Evolutionary conservation across 2,329 filamentous ascomycete genomes (phyloP), one percentile per base, ranked within the genome.

Genomic region (Metarhizium guizhouense): DNA sequence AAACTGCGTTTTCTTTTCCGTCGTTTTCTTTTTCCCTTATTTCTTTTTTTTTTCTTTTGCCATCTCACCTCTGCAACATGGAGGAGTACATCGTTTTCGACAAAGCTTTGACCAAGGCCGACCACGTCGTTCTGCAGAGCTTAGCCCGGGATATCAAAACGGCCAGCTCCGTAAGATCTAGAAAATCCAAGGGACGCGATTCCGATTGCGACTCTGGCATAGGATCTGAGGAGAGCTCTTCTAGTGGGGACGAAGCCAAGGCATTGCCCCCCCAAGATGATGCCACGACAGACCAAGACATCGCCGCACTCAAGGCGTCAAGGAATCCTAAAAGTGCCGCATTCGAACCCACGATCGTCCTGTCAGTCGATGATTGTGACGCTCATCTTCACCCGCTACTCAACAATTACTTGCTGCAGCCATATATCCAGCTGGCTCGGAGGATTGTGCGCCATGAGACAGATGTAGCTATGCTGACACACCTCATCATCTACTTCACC

Each of bases 391-490:
- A 70, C 13, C 64, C 65, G 1, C 68, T 72, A 5, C 57, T 81
- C 49, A 71, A 79, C 64, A 69, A 70, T 45, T 76, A 77, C 58
- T 30, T 86, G 2, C 70, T 89, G 18, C 72, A 76, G 45, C 81
- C 84, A 0, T 90, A 88, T 66, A 72, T 84, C 51, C 67, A 70
- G 14, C 70, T 77, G 64, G 86, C 81, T 1, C 74, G 74, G 47
- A 69, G 66, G 2, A 68, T 85, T 25, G 84, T 87, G 10, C 84
- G 87, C 14, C 74, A 81, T 56, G 77, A 82, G 55, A 87, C 86
- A 1, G 88, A 93, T 66, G 86, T 92, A 18, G 81, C 91, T 50
- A 89, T 93, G 77, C 69, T 92, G 55, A 90, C 86, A 0, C 88
- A 93, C 67, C 76, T 93, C 25, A 67, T 91, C 40, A 71, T 90